Evolutionary conservation across 169 alveolate species (phyloP).

Genomic region (Cryptosporidium sp.): DNA sequence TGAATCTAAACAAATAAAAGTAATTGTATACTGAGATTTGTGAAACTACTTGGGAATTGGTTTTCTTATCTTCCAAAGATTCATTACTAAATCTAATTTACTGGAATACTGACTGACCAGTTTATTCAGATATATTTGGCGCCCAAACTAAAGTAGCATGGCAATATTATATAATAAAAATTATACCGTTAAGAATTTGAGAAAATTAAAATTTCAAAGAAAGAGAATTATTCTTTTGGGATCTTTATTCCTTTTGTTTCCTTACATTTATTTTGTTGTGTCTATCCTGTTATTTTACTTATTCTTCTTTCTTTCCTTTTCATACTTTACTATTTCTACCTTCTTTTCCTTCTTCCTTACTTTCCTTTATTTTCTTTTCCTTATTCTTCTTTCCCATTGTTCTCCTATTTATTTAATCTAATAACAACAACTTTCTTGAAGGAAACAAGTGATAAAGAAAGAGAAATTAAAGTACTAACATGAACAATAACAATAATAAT

Average conservation of each 20-base stretch:
- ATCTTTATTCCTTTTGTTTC: too few relatives aligned
- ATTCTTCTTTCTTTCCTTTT: too few relatives aligned
- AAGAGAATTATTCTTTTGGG: too few relatives aligned
- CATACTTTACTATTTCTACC: too few relatives aligned
- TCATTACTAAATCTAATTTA: background rate
- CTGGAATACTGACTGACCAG: background rate
- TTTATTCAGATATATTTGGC: background rate
- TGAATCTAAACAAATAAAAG: background rate
- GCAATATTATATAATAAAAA: background rate
- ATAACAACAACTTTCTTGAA: too few relatives aligned
- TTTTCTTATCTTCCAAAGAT: background rate
- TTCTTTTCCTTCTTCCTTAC: too few relatives aligned
- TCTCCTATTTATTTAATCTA: too few relatives aligned
- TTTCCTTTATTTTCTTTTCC: too few relatives aligned
- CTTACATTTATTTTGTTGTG: too few relatives aligned
- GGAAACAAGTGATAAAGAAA: background rate
- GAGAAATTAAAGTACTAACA: background rate
- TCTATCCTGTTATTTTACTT: too few relatives aligned
- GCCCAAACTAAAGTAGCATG: background rate
- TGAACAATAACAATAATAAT: too few relatives aligned
- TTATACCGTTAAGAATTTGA: background rate
- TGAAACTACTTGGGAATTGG: background rate
- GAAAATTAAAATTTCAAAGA: background rate
- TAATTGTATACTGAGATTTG: background rate
- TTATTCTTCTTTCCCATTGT: too few relatives aligned